Conservation (phyloP, 140 eudicot species). For the Cichorium intybus region DNA sequence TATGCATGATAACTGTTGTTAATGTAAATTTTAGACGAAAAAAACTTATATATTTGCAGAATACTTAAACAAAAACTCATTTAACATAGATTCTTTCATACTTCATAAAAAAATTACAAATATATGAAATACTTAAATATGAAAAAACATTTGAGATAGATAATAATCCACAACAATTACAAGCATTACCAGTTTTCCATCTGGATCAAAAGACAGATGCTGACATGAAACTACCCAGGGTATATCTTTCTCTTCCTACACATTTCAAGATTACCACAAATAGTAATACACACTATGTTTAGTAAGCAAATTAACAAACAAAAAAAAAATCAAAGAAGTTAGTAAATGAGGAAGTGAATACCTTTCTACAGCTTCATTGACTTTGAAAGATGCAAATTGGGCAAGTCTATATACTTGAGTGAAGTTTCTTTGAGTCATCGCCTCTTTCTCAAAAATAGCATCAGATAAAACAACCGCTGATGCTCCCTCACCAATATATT, state of each 20-base stretch:
- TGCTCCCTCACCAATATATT: slow-evolving; percentile 72
- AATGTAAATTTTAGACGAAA: too few relatives aligned
- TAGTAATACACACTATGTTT: not conserved
- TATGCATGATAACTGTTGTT: too few relatives aligned
- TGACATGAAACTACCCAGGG: not conserved
- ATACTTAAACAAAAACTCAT: too few relatives aligned
- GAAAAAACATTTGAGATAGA: too few relatives aligned
- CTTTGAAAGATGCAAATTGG: slow-evolving; percentile 49
- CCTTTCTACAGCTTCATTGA: slow-evolving; percentile 53
- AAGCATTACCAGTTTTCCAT: slow-evolving; percentile 12
- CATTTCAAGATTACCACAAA: slow-evolving; percentile 18
- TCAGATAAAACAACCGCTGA: slow-evolving; percentile 83
- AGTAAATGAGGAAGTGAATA: slow-evolving; percentile 11
- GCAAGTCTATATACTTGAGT: slow-evolving; percentile 51
- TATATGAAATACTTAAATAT: too few relatives aligned
- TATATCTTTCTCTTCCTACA: slow-evolving; percentile 31
- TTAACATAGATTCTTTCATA: too few relatives aligned
- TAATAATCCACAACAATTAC: slow-evolving; percentile 6
- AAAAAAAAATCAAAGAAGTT: not conserved
- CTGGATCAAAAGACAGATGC: slow-evolving; percentile 21
- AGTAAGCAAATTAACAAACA: slow-evolving; percentile 3
- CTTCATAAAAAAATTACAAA: too few relatives aligned
- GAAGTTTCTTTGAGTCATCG: slow-evolving; percentile 61
- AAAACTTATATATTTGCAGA: too few relatives aligned
- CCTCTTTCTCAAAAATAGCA: slow-evolving; percentile 85